phyloP scores from a whole-genome alignment of 345 rosid species.

The Hibiscus mutabilis region DNA sequence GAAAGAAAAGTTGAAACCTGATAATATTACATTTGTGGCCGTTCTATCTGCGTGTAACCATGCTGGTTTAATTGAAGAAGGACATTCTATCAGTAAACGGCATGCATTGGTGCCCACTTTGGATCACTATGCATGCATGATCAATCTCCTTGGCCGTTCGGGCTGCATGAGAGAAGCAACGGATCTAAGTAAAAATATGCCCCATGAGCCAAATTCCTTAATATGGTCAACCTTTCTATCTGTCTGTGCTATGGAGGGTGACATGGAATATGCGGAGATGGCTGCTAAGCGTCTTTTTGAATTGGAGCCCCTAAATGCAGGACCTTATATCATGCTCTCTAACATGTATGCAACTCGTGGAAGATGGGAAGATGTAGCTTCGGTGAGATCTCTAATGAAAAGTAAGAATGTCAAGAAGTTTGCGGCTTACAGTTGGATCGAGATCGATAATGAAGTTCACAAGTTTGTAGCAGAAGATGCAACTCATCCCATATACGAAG shows the following conservation, averaged over 20 bases:
- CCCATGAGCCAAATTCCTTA: conserved; percentile 36
- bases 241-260: conserved; percentile 33
- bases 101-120: conserved; percentile 33
- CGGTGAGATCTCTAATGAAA: conserved; percentile 47
- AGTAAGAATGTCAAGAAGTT: conserved; percentile 43
- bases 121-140: conserved; percentile 50
- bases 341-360: conserved; percentile 53
- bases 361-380: conserved; percentile 55
- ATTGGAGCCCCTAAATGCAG: conserved; percentile 44
- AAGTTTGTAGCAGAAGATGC: conserved; percentile 53
- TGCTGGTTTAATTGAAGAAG: conserved; percentile 43
- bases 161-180: conserved; percentile 38
- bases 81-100: conserved; percentile 36
- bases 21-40: conserved; percentile 38
- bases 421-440: conserved; percentile 60
- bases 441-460: conserved; percentile 42
- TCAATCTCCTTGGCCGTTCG: conserved; percentile 49
- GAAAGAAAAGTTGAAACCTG: conserved; percentile 41
- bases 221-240: conserved; percentile 52
- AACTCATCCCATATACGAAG: conserved; percentile 45
- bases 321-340: conserved; percentile 52
- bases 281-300: conserved; percentile 45
- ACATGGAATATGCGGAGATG: conserved; percentile 40
- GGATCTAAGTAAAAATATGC: conserved; percentile 34
- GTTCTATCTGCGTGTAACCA: conserved; percentile 57